phyloP scores from a whole-genome alignment of 2,329 filamentous ascomycete species.

The Paraphaeosphaeria minitans region DNA sequence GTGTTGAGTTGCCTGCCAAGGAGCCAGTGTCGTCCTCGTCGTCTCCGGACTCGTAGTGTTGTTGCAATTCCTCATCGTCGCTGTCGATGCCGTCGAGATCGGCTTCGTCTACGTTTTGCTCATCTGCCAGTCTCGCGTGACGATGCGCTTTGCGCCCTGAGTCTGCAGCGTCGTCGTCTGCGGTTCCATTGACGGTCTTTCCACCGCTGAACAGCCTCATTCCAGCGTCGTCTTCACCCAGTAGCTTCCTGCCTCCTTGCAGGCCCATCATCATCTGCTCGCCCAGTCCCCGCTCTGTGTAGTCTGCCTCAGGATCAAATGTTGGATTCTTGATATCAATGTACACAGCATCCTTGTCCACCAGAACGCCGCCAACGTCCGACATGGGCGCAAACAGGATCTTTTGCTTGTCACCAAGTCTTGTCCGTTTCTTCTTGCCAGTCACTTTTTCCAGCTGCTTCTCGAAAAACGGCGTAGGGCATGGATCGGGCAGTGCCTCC shows the following conservation, averaged over 20 bases:
- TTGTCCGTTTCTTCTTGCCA: slow-evolving; percentile 78
- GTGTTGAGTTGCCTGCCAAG: slow-evolving; percentile 47
- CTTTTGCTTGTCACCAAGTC: slow-evolving; percentile 96
- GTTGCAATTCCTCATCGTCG: slow-evolving; percentile 60
- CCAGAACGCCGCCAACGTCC: slow-evolving; percentile 91
- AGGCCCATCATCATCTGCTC: slow-evolving; percentile 93
- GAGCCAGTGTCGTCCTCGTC: slow-evolving; percentile 59
- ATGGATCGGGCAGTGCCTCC: slow-evolving; percentile 89
- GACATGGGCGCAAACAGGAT: slow-evolving; percentile 97
- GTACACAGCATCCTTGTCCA: slow-evolving; percentile 97
- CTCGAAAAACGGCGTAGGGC: slow-evolving; percentile 89
- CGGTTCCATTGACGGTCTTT: slow-evolving; percentile 64
- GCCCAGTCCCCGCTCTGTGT: slow-evolving; percentile 82
- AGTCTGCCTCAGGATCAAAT: slow-evolving; percentile 69
- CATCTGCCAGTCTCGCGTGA: slow-evolving; percentile 54
- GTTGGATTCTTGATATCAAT: slow-evolving; percentile 74
- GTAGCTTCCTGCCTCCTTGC: slow-evolving; percentile 78
- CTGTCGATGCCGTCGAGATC: slow-evolving; percentile 55
- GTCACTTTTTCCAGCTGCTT: slow-evolving; percentile 82
- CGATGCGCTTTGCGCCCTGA: slow-evolving; percentile 60
- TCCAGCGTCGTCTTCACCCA: slow-evolving; percentile 81
- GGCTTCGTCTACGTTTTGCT: slow-evolving; percentile 58
- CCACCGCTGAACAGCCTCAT: slow-evolving; percentile 86
- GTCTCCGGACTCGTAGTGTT: slow-evolving; percentile 54
- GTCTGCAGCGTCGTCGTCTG: slow-evolving; percentile 62